Conservation (phyloP, 805 yeast species). For the Candida gorgasii region DNA sequence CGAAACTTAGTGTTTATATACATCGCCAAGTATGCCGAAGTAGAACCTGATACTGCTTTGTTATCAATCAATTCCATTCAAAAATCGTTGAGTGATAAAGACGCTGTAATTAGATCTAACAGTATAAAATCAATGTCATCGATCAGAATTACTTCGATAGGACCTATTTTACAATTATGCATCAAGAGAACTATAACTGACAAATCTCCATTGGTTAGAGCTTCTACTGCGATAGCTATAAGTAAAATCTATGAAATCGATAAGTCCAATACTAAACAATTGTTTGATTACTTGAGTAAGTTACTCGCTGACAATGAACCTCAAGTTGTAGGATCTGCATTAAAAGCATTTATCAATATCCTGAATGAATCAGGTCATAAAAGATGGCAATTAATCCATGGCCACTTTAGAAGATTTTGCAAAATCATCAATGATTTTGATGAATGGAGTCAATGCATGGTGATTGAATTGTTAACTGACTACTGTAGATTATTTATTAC, state of each 20-base stretch:
- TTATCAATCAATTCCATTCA: constrained; percentile 91
- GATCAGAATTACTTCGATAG: constrained; percentile 76
- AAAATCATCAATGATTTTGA: constrained; percentile 54
- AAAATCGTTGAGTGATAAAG: constrained; percentile 70
- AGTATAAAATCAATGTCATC: constrained; percentile 81
- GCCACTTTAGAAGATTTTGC: constrained; percentile 62
- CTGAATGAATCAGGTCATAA: constrained; percentile 41
- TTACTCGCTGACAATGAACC: constrained; percentile 67
- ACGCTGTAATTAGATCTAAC: constrained; percentile 66
- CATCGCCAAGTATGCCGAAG: constrained; percentile 72
- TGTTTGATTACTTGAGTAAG: constrained; percentile 48
- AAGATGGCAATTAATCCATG: constrained; percentile 67
- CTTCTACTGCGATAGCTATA: constrained; percentile 76
- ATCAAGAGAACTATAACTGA: constrained; percentile 70
- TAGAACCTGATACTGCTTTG: constrained; percentile 86
- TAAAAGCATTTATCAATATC: constrained; percentile 55
- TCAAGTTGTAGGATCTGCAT: constrained; percentile 68
- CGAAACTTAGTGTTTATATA: constrained; percentile 77
- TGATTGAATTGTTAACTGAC: constrained; percentile 63
- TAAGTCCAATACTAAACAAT: constrained; percentile 45
- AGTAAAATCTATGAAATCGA: constrained; percentile 52
- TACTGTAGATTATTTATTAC: constrained; percentile 66
- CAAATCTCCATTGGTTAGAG: constrained; percentile 73
- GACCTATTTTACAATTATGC: constrained; percentile 75
- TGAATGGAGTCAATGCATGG: constrained; percentile 64